Base-by-base conservation (phyloP, 2,329 filamentous ascomycete species). In the Aspergillus latus region DNA sequence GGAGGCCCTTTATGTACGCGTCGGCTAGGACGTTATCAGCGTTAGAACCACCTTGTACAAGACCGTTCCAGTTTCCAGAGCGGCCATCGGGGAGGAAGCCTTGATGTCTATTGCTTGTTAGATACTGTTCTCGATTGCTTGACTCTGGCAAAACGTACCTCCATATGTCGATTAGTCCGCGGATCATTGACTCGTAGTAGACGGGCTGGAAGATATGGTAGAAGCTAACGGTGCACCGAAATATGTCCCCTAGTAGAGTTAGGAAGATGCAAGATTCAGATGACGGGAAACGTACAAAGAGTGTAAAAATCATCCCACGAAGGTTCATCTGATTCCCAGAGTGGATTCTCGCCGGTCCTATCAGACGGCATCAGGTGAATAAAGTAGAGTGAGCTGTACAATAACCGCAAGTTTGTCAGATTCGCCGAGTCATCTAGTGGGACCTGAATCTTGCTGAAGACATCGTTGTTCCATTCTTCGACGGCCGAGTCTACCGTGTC, bases 301-400 rank as follows among this genome's bases (percentile, higher is more conserved):
- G 87, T 89, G 63, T 88, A 89, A 13, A 87, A 83, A 54, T 89
- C 87, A 59, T 88, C 84, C 67, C 87, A 90, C 63, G 86, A 89
- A 1, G 87, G 86, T 68, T 90, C 87, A 0, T 67, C 65, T 0
- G 84, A 85, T 0, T 76, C 68, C 87, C 87, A 90, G 0, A 80
- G 71, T 0, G 87, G 86, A 59, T 89, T 90, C 67, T 90, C 88
- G 0, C 86, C 86, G 0, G 86, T 88, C 57, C 85, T 82, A 66
- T 90, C 88, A 0, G 85, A 87, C 0, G 87, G 87, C 58, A 89
- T 81, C 7, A 89, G 69, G 54, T 84, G 82, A 78, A 87, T 86
- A 59, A 87, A 86, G 64, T 89, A 89, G 4, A 71, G 59, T 8
- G 68, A 71, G 42, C 68, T 71, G 32, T 71, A 71, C 3, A 70